Conservation (phyloP, 768 basidiomycete species). For the Lyophyllum atratum region DNA sequence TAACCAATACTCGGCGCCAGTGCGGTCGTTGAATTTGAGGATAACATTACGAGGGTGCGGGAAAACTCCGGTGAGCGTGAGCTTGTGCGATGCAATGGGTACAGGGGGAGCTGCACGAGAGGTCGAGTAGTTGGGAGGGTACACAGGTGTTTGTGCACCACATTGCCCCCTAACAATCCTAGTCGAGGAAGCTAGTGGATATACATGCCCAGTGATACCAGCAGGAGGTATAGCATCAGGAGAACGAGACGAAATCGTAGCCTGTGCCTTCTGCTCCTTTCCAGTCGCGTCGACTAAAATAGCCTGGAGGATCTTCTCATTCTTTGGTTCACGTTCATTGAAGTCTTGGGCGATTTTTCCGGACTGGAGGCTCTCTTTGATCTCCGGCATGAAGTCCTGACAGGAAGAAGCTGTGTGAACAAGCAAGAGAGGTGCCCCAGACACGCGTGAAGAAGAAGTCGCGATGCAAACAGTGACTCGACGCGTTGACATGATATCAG, state of each 20-base stretch:
- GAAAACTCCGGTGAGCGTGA: background rate
- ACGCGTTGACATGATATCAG: too few species aligned
- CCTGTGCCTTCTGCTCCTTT: background rate
- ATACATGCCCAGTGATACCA: background rate
- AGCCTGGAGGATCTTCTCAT: too few species aligned
- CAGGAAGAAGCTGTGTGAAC: too few species aligned
- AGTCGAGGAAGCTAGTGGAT: background rate
- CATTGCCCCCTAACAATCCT: background rate
- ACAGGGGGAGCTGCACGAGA: background rate
- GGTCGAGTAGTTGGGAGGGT: background rate
- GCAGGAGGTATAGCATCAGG: background rate
- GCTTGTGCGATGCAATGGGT: background rate
- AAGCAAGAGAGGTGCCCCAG: too few species aligned
- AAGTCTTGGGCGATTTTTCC: too few species aligned
- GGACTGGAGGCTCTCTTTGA: too few species aligned
- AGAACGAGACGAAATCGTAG: too few species aligned
- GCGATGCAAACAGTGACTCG: too few species aligned
- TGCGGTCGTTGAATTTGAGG: background rate
- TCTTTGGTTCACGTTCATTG: too few species aligned
- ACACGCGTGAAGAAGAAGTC: too few species aligned
- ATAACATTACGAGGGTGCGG: background rate
- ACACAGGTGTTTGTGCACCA: background rate
- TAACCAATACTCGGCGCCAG: background rate
- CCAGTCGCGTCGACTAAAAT: background rate
- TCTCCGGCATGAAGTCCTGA: too few species aligned